Evolutionary conservation across 2,329 filamentous ascomycete species (phyloP).

Genomic region (Pseudopithomyces chartarum): DNA sequence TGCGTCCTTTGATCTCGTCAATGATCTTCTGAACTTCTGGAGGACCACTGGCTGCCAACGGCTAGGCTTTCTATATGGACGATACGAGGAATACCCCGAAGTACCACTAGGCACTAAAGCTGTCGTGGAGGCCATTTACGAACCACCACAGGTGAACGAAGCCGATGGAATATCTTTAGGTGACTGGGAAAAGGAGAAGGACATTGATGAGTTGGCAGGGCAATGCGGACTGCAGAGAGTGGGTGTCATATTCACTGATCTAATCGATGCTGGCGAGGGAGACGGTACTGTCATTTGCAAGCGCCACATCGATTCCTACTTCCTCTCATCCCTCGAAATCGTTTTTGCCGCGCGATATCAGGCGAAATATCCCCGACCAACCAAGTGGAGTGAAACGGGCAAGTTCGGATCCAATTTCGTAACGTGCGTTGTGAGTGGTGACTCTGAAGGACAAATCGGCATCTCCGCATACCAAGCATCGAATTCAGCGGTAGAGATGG

Average conservation of each 20-base stretch:
- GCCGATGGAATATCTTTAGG: conserved; percentile 83
- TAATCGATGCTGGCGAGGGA: conserved; percentile 78
- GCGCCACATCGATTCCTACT: conserved; percentile 93
- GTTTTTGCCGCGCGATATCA: conserved; percentile 87
- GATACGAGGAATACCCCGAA: conserved; percentile 87
- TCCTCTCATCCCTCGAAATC: conserved; percentile 88
- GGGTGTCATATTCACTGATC: conserved; percentile 93
- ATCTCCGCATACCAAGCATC: conserved; percentile 94
- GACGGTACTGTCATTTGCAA: conserved; percentile 93
- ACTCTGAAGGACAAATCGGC: conserved; percentile 83
- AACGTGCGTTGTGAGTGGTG: conserved; percentile 93
- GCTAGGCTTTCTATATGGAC: conserved; percentile 87
- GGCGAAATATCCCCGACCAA: conserved; percentile 83
- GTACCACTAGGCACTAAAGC: conserved; percentile 95
- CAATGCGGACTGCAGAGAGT: conserved; percentile 86
- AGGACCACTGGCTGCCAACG: conserved; percentile 82
- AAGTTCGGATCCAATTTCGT: conserved; percentile 96
- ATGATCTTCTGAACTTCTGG: conserved; percentile 92
- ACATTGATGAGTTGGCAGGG: conserved; percentile 78
- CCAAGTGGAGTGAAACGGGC: conserved; percentile 96
- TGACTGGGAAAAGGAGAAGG: conserved; percentile 82
- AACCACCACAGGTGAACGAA: conserved; percentile 90
- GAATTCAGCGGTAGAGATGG: conserved; percentile 96
- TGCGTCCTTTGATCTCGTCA: conserved; percentile 79
- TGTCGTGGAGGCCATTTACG: conserved; percentile 95